A percentile compares a stretch with the other conserved stretches of the same genome.
Conservation (phyloP, 805 yeast species). For the Candida ovalis region DNA sequence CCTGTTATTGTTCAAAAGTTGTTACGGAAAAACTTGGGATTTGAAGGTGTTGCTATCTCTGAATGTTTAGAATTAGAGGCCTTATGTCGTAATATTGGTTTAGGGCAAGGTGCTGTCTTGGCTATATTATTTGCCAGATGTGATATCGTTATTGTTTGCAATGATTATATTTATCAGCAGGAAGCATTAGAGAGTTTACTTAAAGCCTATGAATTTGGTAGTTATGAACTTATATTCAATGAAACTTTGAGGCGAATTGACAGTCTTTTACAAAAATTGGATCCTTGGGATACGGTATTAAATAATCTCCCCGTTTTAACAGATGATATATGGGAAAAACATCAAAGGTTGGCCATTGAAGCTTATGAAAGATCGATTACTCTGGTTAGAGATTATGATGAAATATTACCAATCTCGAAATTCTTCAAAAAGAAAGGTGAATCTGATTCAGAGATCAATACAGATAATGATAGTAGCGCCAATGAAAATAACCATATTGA, state of each 20-base stretch:
- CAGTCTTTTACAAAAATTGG: conserved; percentile 37
- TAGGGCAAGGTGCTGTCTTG: conserved; percentile 62
- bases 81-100: conserved; percentile 56
- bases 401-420: conserved; percentile 45
- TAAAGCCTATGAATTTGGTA: conserved; percentile 32
- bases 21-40: conserved; percentile 46
- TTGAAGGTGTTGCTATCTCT: conserved; percentile 53
- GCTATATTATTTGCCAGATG: conserved; percentile 59
- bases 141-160: conserved; percentile 61
- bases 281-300: conserved; percentile 39
- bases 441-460: neutral
- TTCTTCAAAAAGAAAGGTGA: conserved; percentile 29
- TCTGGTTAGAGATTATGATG: conserved; percentile 49
- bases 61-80: conserved; percentile 66
- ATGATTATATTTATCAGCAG: conserved; percentile 47
- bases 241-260: conserved; percentile 42
- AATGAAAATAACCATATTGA: neutral
- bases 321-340: conserved; percentile 36
- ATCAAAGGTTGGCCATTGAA: conserved; percentile 38
- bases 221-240: conserved; percentile 38
- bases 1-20: conserved; percentile 49
- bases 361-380: conserved; percentile 53
- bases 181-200: conserved; percentile 47
- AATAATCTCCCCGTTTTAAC: conserved; percentile 8
- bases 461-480: neutral